phyloP scores from a whole-genome alignment of 2,329 filamentous ascomycete species.

The Aspergillus cejpii region DNA sequence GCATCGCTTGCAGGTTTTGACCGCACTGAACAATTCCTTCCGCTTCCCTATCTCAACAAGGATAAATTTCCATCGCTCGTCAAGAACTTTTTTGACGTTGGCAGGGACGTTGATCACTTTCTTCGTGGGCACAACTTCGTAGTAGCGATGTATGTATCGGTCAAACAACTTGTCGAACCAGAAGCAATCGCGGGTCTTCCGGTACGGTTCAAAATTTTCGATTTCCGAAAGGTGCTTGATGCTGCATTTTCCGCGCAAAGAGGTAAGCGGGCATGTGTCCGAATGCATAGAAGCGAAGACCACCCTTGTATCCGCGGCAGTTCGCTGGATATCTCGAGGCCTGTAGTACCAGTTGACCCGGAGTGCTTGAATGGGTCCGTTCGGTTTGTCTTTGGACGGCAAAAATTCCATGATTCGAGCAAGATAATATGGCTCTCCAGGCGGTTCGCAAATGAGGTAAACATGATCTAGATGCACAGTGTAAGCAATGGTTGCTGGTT shows the following conservation, averaged over 20 bases:
- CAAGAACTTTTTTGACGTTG: conserved; percentile 89
- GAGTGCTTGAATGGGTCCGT: conserved; percentile 71
- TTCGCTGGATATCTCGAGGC: conserved; percentile 89
- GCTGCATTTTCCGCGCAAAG: conserved; percentile 85
- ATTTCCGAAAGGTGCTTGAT: conserved; percentile 88
- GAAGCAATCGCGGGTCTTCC: conserved; percentile 78
- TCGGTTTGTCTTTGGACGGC: conserved; percentile 67
- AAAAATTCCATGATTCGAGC: conserved; percentile 98
- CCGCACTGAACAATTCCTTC: conserved; percentile 91
- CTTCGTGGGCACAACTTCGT: conserved; percentile 88
- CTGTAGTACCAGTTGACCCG: conserved; percentile 98
- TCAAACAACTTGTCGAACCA: conserved; percentile 98
- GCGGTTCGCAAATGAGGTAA: conserved; percentile 94
- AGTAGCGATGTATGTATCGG: conserved; percentile 95
- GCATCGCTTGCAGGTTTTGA: conserved; percentile 94
- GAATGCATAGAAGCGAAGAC: conserved; percentile 98
- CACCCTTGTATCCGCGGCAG: conserved; percentile 80
- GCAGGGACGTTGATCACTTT: conserved; percentile 94
- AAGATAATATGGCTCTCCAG: conserved; percentile 95
- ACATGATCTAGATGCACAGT: conserved; percentile 56
- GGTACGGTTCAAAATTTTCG: conserved; percentile 70
- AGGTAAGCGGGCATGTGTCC: conserved; percentile 85
- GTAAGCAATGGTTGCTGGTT: conserved; percentile 9
- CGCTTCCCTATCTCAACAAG: conserved; percentile 87
- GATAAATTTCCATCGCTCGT: conserved; percentile 95